Evolutionary conservation across 148 eudicot species (phyloP), one percentile per base, ranked within the genome.

Genomic region (Hydrangea macrophylla): DNA sequence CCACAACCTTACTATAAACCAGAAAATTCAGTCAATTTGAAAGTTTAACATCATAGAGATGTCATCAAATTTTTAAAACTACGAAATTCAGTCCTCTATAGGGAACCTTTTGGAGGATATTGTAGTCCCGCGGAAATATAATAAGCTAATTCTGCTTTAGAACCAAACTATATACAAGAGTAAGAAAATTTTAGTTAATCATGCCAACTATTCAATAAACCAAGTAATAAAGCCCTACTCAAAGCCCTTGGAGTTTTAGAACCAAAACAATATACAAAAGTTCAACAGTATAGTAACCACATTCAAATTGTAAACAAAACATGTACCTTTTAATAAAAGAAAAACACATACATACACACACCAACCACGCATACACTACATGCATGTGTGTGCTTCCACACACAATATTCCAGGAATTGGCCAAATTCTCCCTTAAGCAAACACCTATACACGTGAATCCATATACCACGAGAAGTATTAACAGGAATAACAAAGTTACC

Each of bases 401-500:
- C n/a, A n/a, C n/a, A n/a, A n/a, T n/a, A n/a, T n/a, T n/a, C n/a
- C n/a, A n/a, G n/a, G n/a, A n/a, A n/a, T n/a, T n/a, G n/a, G n/a
- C n/a, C n/a, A n/a, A n/a, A n/a, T n/a, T n/a, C n/a, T n/a, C n/a
- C n/a, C n/a, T n/a, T n/a, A n/a, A n/a, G n/a, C n/a, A n/a, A n/a
- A n/a, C n/a, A n/a, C n/a, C n/a, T n/a, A 7, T 2, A 18, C 4
- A 48, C 1, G 20, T 48, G 15, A 3, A 48, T 7, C 53, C 17
- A 22, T 22, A 48, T 18, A 48, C 53, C 2, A 0, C n/a, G 23
- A n/a, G n/a, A 39, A 22, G 1, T 57, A 26, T 26, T 23, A 18
- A 40, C 20, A 53, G n/a, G 60, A 37, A n/a, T 12, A 35, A 60
- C n/a, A 56, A 26, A 28, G 25, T 71, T 61, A 84, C 88, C 85